Conservation (phyloP, 1,284 basidiomycete species). For the Cryptococcus sp. region DNA sequence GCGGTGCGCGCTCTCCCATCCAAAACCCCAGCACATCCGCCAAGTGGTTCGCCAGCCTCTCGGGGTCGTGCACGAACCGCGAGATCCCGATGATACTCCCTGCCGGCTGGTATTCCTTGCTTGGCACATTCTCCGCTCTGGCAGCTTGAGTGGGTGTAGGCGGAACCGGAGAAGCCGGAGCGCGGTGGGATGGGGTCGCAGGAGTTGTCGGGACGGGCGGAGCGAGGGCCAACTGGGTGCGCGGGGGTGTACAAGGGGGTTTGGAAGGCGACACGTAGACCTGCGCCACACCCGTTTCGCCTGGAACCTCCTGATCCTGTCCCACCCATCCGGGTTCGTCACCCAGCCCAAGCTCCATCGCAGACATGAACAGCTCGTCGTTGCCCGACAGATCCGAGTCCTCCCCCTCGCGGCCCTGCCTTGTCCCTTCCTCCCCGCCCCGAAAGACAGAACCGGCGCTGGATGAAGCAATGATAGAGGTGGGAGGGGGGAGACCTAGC, state of each 20-base stretch:
- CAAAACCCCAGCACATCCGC: constrained; percentile 65
- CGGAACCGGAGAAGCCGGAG: not conserved
- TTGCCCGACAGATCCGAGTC: not conserved
- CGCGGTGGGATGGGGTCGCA: too few relatives aligned
- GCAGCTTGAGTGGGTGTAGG: constrained; percentile 4
- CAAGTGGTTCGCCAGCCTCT: constrained; percentile 60
- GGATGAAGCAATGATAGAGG: not conserved
- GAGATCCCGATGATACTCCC: constrained; percentile 64
- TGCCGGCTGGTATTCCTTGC: constrained; percentile 14
- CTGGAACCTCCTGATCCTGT: not conserved
- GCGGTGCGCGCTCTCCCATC: constrained; percentile 63
- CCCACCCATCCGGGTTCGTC: not conserved
- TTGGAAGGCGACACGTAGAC: not conserved
- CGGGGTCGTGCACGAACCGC: constrained; percentile 60
- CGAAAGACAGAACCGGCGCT: not conserved
- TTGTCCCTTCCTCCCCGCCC: not conserved
- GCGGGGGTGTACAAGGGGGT: not conserved
- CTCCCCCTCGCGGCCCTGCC: not conserved
- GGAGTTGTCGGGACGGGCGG: not conserved
- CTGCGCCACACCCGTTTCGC: too few relatives aligned
- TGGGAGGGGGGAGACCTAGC: not conserved
- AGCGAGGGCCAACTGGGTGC: not conserved
- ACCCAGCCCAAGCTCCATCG: not conserved
- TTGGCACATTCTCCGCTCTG: not conserved
- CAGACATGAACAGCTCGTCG: not conserved